phyloP scores from a whole-genome alignment of 768 basidiomycete species.

The Pulveroboletus frians region DNA sequence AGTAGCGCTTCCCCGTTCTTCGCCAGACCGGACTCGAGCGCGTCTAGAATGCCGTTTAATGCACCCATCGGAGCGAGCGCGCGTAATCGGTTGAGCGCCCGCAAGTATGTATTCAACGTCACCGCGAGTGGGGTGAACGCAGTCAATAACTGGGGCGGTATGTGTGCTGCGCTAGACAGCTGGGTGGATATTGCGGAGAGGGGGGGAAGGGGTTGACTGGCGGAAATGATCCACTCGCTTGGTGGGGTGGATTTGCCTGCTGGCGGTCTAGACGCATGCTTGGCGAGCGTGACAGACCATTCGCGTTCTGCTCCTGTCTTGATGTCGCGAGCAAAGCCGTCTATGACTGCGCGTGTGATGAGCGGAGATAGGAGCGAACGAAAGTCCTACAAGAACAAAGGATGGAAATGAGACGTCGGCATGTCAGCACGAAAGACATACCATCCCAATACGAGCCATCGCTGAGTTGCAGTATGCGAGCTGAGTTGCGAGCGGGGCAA shows the following conservation, averaged over 20 bases:
- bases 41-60: conserved; percentile 41
- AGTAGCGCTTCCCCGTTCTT: conserved; percentile 43
- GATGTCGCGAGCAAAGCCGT: conserved; percentile 47
- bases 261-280: conserved; percentile 5
- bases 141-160: conserved; percentile 66
- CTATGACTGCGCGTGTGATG: conserved; percentile 58
- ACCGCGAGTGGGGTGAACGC: conserved; percentile 73
- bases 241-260: conserved; percentile 31
- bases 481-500: conserved; percentile 85
- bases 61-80: conserved; percentile 68
- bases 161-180: conserved; percentile 41
- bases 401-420: background rate
- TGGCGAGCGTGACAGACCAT: conserved; percentile 33
- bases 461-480: conserved; percentile 90
- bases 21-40: conserved; percentile 51
- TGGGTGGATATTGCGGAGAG: conserved; percentile 18
- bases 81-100: conserved; percentile 74
- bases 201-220: conserved; percentile 30
- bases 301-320: conserved; percentile 25
- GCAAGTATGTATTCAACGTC: conserved; percentile 66
- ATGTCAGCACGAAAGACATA: conserved; percentile 3
- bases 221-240: conserved; percentile 49
- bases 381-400: conserved; percentile 47
- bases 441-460: conserved; percentile 87
- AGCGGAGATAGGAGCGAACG: conserved; percentile 59